Conservation (phyloP, 2,329 filamentous ascomycete species). For the Graphilbum ipis-grandicollis region DNA sequence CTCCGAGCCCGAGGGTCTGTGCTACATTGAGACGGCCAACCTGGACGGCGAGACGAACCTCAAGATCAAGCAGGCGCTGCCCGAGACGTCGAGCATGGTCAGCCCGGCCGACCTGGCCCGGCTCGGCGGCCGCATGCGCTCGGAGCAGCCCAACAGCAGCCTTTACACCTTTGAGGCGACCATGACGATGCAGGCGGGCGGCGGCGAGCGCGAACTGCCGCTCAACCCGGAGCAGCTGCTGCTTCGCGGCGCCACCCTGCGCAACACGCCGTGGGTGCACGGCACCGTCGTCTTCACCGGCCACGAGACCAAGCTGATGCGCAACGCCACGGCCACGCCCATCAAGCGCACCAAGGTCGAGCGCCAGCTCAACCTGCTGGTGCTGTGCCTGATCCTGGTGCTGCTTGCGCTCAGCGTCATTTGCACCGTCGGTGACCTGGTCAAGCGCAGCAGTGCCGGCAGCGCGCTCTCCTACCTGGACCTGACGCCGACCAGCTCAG, state of each 20-base stretch:
- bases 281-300: conserved; percentile 93
- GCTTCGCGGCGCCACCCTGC: conserved; percentile 77
- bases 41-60: conserved; percentile 95
- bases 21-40: conserved; percentile 97
- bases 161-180: conserved; percentile 97
- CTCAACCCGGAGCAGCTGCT: conserved; percentile 85
- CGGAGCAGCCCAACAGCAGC: conserved; percentile 95
- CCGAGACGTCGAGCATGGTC: conserved; percentile 77
- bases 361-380: conserved; percentile 80
- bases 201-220: conserved; percentile 82
- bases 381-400: conserved; percentile 75
- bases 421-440: conserved; percentile 78
- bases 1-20: conserved; percentile 91
- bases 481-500: conserved; percentile 41
- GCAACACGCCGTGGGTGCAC: conserved; percentile 95
- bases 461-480: conserved; percentile 55
- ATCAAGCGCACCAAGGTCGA: conserved; percentile 98
- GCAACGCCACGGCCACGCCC: conserved; percentile 88
- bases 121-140: conserved; percentile 71
- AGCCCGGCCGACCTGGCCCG: conserved; percentile 74
- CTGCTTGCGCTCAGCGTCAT: conserved; percentile 72
- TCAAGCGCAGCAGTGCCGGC: conserved; percentile 50
- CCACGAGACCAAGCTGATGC: conserved; percentile 97
- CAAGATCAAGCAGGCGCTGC: conserved; percentile 95
- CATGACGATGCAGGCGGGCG: conserved; percentile 63